Conservation (phyloP, 1,284 basidiomycete genomes). For the Rhodotorula sp. region DNA sequence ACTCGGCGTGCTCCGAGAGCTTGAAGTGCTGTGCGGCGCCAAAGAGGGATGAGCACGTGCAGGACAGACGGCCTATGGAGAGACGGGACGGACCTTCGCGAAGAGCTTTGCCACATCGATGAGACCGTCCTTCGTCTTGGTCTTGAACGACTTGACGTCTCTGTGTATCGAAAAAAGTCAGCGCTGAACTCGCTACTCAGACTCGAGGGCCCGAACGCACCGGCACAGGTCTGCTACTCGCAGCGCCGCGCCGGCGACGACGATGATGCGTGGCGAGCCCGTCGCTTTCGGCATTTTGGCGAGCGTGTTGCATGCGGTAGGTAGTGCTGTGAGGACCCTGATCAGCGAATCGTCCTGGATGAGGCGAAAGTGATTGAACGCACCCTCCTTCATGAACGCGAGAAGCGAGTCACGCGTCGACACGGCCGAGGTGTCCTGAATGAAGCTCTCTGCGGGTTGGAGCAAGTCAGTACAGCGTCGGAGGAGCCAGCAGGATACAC, state of each 20-base stretch:
- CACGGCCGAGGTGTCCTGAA: conserved; percentile 72
- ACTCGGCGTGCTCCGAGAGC: conserved; percentile 71
- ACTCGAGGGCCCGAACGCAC: conserved; percentile 10
- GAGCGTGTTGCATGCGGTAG: conserved; percentile 66
- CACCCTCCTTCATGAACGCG: conserved; percentile 72
- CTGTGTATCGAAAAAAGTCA: conserved; percentile 51
- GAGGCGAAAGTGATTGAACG: conserved; percentile 26
- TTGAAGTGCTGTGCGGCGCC: conserved; percentile 63
- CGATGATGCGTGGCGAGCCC: conserved; percentile 74
- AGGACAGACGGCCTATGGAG: no score
- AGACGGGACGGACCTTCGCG: conserved; percentile 56
- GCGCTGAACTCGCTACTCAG: no score
- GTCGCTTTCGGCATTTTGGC: conserved; percentile 68
- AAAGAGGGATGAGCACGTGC: neutral
- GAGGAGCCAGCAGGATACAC: neutral
- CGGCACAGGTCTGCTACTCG: conserved; percentile 74
- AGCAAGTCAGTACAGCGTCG: conserved; percentile 50
- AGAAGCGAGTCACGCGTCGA: conserved; percentile 66
- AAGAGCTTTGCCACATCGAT: conserved; percentile 78
- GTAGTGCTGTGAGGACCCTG: conserved; percentile 59
- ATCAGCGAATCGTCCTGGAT: neutral
- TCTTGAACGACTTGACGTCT: conserved; percentile 57
- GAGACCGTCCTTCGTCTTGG: conserved; percentile 62
- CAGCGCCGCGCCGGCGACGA: conserved; percentile 72
- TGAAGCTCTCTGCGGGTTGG: conserved; percentile 50